Evolutionary conservation across 2,329 filamentous ascomycete genomes (phyloP).

Genomic region (Pseudogymnoascus sp.): DNA sequence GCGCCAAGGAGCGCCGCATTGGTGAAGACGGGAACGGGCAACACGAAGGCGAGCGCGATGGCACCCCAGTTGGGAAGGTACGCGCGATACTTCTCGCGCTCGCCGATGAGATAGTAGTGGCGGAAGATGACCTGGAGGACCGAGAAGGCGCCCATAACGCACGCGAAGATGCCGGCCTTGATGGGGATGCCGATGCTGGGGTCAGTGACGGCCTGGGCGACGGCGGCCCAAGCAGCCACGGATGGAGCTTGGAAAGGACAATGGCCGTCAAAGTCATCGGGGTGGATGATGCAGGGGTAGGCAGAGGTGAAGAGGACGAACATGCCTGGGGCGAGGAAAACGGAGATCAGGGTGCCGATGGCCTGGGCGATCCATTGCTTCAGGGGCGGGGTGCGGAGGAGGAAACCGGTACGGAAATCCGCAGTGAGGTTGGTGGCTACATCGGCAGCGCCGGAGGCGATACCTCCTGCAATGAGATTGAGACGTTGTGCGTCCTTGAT

Average conservation of each 20-base stretch:
- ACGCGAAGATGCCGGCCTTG: slow-evolving; percentile 49
- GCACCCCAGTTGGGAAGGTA: slow-evolving; percentile 58
- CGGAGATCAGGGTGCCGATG: slow-evolving; percentile 53
- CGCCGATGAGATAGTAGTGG: slow-evolving; percentile 47
- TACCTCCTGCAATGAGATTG: slow-evolving; percentile 56
- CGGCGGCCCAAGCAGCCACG: slow-evolving; percentile 58
- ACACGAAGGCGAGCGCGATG: slow-evolving; percentile 50
- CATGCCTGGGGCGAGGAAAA: slow-evolving; percentile 59
- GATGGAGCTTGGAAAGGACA: slow-evolving; percentile 58
- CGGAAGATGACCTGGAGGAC: slow-evolving; percentile 45
- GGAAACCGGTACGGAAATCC: slow-evolving; percentile 62
- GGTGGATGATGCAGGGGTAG: slow-evolving; percentile 58
- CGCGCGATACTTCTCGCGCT: slow-evolving; percentile 44
- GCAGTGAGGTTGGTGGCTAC: slow-evolving; percentile 47
- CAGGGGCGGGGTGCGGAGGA: slow-evolving; percentile 56
- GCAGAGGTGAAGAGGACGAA: slow-evolving; percentile 62
- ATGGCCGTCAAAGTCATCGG: slow-evolving; percentile 30
- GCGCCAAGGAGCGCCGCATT: slow-evolving; percentile 53
- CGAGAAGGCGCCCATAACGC: slow-evolving; percentile 46
- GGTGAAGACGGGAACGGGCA: slow-evolving; percentile 49
- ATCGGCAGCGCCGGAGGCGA: slow-evolving; percentile 49
- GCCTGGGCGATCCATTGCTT: slow-evolving; percentile 61
- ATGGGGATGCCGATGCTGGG: slow-evolving; percentile 48
- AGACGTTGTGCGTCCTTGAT: slow-evolving; percentile 50
- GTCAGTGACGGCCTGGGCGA: slow-evolving; percentile 54